These are phyloP conservation scores for Rhizopogon roseolus DNA, from an alignment of 768 basidiomycete species.

Conservation along the genomic window DNA sequence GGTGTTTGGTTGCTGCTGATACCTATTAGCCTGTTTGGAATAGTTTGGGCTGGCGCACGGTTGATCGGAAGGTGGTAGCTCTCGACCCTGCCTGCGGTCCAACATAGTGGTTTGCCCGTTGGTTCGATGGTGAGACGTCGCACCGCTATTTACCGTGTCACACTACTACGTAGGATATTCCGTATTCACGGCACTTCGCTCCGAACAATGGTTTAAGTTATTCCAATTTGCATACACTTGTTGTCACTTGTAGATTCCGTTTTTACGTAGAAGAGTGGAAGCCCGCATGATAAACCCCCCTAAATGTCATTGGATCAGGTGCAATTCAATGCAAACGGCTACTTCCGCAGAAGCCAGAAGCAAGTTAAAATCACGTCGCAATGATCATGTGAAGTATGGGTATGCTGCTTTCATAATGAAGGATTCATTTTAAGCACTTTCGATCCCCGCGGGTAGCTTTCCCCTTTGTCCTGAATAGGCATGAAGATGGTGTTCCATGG, in stretches of 20 bases:
- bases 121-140: too few species aligned
- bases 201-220: neutral
- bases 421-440: neutral
- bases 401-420: neutral
- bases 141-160: neutral
- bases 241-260: neutral
- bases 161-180: neutral
- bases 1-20: slow-evolving; percentile 72
- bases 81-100: neutral
- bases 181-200: neutral
- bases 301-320: neutral
- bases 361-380: neutral
- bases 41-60: slow-evolving; percentile 55
- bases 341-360: neutral
- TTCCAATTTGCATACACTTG: neutral
- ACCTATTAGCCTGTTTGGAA: slow-evolving; percentile 50
- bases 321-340: neutral
- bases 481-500: neutral
- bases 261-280: neutral
- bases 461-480: neutral
- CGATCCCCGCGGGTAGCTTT: neutral
- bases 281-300: neutral
- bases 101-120: neutral
- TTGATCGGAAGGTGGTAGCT: slow-evolving; percentile 48
- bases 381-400: neutral